Base-by-base conservation (phyloP, 2,329 filamentous ascomycete species). In the Alternaria panax region DNA sequence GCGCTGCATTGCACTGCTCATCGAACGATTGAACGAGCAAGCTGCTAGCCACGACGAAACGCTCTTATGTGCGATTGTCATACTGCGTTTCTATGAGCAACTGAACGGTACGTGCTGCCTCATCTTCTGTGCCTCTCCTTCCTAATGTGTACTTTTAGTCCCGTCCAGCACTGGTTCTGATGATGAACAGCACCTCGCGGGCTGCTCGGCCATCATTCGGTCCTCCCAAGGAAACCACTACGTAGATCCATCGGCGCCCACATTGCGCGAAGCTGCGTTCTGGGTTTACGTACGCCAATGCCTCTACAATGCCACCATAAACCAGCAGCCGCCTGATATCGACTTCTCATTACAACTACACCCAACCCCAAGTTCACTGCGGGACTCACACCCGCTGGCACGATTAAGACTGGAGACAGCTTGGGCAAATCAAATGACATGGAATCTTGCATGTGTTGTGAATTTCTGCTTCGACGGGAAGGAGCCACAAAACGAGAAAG, bases 211-310 rank as follows among this genome's bases (percentile, higher is more conserved):
- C 20, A 73, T 75, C 7, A 59, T 76, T 34, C 69, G 72, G 20
- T 69, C 68, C 2, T 74, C 72, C 6, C 72, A 74, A 24, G 60
- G 63, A 25, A 50, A 71, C 38, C 58, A 72, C 27, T 70, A 57
- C 41, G 68, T 75, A 12, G 72, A 76, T 54, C 73, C 72, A 8
- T 73, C 73, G 5, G 69, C 71, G n/a, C 71, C 72, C 5, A 73
- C 73, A 2, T 57, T 75, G 12, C 72, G 72, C 28, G 70, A 76
- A 38, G 72, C 73, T 45, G 69, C 72, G 7, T 76, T 75, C 42
- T 75, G 71, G 72, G 69, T 76, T 8, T 74, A 75, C 43, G 72
- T 76, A 24, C 68, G 72, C 12, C 73, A 76, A 51, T 75, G 71
- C 45, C 65, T 76, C 7, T 75, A 75, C 48, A 76, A 66, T 30